Evolutionary conservation across 2,329 filamentous ascomycete species (phyloP).

Genomic region (Blumeria graminis): DNA sequence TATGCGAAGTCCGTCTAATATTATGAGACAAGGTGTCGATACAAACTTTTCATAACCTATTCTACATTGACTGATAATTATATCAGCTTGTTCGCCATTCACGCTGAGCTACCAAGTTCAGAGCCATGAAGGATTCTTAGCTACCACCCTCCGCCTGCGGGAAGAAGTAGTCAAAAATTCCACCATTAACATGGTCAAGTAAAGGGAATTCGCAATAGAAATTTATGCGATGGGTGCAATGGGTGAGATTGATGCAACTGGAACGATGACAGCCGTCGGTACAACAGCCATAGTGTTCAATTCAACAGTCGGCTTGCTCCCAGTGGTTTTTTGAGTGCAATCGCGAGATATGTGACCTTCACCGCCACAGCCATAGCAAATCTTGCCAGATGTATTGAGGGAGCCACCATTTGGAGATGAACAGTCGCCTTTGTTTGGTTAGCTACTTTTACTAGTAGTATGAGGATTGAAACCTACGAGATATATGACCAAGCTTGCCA

Average conservation of each 20-base stretch:
- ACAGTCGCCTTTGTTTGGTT: conserved; percentile 34
- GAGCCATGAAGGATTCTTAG: too few relatives aligned
- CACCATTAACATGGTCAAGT: too few relatives aligned
- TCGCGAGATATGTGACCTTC: conserved; percentile 51
- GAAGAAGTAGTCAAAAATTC: too few relatives aligned
- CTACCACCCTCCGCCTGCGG: too few relatives aligned
- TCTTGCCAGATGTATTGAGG: conserved; percentile 89
- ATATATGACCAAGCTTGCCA: conserved; percentile 34
- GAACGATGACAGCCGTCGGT: conserved; percentile 21
- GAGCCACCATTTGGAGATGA: conserved; percentile 90
- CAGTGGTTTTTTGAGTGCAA: conserved; percentile 42
- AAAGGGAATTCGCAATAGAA: too few relatives aligned
- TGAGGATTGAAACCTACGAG: conserved; percentile 16
- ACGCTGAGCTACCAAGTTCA: too few relatives aligned
- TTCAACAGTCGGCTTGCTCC: conserved; percentile 17
- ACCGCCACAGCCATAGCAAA: conserved; percentile 93
- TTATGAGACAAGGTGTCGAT: too few relatives aligned
- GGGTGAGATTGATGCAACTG: neutral
- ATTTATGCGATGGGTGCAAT: neutral
- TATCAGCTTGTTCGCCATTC: too few relatives aligned
- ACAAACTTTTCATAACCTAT: too few relatives aligned
- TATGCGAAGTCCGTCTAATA: too few relatives aligned
- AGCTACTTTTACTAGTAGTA: neutral
- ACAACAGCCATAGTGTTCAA: conserved; percentile 17
- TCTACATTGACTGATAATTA: too few relatives aligned